Evolutionary conservation across 495 filamentous ascomycete genomes (phyloP), one percentile per base, ranked within the genome.

Genomic region (Opeltia flavorubescens): DNA sequence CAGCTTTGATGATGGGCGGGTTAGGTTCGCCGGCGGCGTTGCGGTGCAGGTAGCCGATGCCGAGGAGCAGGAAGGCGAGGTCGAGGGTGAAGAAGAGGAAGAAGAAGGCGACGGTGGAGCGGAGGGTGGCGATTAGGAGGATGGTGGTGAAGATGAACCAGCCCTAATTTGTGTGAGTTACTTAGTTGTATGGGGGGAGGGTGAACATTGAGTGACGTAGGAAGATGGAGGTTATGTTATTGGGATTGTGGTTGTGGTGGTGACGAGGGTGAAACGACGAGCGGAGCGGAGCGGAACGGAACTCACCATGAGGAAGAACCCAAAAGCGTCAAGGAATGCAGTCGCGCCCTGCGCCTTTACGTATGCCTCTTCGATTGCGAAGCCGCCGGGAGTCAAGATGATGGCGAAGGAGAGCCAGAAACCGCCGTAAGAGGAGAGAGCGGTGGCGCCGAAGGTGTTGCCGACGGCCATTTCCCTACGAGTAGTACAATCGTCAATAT

Each of bases 101-200:
- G 80, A 91, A 95, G 81, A 96, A 98, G 56, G 89, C 89, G 58
- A 95, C 80, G 52, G 89, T 95, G 13, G 91, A 95, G 46, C 84
- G 78, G 41, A 95, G 72, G 38, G 91, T 95, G 77, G 83, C 89
- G 62, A 95, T 56, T 31, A 95, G 69, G 44, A 95, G 64, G 49
- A 98, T 68, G 59, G 76, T 80, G 56, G 89, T 98, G 78, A 98
- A 98, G 73, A 98, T 91, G 72, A 94, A 95, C 91, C 91, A 98
- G 61, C 79, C 80, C 75, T 77, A 46, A 17, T 3, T 4, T 44
- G 9, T 15, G 4, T 6, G 17, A 17, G 6, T 6, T 31, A 31
- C 29, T 31, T 31, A 13, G 6, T 13, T 6, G 29, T 41, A 9
- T 21, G 42, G 21, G 31, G n/a, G 6, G 27, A 5, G 43, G 3